Conservation (phyloP, 805 yeast species). For the Myxozyma geophila region DNA sequence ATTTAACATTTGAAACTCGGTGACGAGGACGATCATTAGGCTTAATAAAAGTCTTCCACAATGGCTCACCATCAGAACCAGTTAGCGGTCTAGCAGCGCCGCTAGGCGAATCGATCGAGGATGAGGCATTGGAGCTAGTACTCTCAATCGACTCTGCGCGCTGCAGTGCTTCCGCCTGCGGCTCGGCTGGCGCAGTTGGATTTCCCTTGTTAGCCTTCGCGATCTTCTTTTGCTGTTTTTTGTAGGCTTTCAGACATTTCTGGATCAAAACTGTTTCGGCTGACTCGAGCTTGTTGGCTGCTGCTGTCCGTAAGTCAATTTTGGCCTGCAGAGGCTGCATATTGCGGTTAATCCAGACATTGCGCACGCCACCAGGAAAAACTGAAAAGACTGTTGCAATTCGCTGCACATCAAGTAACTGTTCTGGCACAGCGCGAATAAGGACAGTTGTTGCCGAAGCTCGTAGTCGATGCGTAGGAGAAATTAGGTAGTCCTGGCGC, state of each 20-base stretch:
- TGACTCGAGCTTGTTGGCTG: constrained; percentile 49
- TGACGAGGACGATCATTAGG: constrained; percentile 75
- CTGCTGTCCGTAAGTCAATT: constrained; percentile 43
- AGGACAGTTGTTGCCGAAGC: constrained; percentile 59
- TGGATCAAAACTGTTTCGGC: constrained; percentile 49
- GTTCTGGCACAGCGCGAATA: constrained; percentile 67
- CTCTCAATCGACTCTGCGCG: background rate
- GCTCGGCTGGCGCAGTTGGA: constrained; percentile 3
- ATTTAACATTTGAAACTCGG: constrained; percentile 46
- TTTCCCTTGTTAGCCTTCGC: constrained; percentile 13
- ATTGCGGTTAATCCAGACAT: constrained; percentile 63
- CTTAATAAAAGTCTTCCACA: constrained; percentile 54
- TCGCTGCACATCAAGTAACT: constrained; percentile 53
- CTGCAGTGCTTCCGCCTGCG: background rate
- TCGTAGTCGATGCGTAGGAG: constrained; percentile 35
- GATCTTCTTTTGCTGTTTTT: constrained; percentile 17
- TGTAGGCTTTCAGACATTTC: constrained; percentile 34
- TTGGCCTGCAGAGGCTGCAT: constrained; percentile 47
- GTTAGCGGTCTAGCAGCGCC: background rate
- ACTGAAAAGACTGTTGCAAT: constrained; percentile 59
- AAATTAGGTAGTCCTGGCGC: constrained; percentile 51
- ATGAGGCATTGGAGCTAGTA: background rate
- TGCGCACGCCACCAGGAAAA: constrained; percentile 60
- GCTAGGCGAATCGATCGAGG: background rate
- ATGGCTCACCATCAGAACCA: constrained; percentile 24